Conservation (phyloP, 2,329 filamentous ascomycete genomes). For the Alternaria sp. region DNA sequence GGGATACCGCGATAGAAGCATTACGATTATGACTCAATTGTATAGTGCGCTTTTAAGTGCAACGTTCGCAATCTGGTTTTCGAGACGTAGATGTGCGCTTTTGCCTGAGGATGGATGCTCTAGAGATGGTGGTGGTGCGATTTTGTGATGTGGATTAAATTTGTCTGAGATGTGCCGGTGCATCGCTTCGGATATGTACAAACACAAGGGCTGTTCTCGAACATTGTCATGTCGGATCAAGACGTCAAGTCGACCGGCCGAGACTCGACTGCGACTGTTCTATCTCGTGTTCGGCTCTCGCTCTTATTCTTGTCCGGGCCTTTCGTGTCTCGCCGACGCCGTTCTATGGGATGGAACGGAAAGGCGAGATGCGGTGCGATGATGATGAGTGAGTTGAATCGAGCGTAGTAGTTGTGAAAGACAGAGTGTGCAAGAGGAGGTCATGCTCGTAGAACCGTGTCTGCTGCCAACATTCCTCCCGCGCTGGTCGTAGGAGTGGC, state of each 20-base stretch:
- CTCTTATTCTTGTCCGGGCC: neutral
- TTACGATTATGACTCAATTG: neutral
- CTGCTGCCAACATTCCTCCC: neutral
- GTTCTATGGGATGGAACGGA: accelerated
- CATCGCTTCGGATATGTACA: neutral
- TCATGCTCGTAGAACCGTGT: neutral
- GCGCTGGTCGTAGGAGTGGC: neutral
- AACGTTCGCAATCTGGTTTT: neutral
- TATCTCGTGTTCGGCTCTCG: neutral
- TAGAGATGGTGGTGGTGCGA: neutral
- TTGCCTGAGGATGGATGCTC: neutral
- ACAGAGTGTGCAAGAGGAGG: neutral
- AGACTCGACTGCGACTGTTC: neutral
- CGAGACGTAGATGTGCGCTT: neutral
- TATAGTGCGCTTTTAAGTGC: neutral
- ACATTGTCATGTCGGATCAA: neutral
- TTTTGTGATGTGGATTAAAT: neutral
- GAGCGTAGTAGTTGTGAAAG: neutral
- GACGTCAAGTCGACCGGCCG: neutral
- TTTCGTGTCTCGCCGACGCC: neutral
- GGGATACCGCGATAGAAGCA: neutral
- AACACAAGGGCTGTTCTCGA: neutral
- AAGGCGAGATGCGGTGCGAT: neutral
- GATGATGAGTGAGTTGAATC: neutral
- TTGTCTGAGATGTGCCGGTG: neutral